Percentiles rank a stretch among this genome's conserved stretches.
Conservation (phyloP, 768 basidiomycete genomes). For the Macrocybe gigantea region DNA sequence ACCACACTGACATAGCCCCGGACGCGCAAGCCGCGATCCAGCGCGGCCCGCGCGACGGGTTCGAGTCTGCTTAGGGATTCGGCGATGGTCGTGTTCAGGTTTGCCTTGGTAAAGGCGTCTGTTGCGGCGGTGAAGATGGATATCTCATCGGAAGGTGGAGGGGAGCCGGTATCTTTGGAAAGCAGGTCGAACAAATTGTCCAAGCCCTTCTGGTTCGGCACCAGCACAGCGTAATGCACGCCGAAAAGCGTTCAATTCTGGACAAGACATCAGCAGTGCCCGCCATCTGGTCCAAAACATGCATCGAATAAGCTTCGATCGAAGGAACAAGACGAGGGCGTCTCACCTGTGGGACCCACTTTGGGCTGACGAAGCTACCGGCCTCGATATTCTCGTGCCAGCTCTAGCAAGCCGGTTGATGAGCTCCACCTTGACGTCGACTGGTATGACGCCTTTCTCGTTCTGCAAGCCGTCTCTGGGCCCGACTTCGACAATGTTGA, state of each 20-base stretch:
- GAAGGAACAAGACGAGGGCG: not conserved
- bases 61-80: slow-evolving; percentile 65
- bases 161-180: slow-evolving; percentile 24
- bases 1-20: slow-evolving; percentile 85
- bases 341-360: slow-evolving; percentile 87
- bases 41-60: slow-evolving; percentile 56
- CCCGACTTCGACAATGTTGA: slow-evolving; percentile 84
- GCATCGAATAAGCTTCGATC: not conserved
- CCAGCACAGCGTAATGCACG: slow-evolving; percentile 72
- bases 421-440: slow-evolving; percentile 72
- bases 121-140: slow-evolving; percentile 88
- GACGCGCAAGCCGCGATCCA: slow-evolving; percentile 59
- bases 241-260: slow-evolving; percentile 42
- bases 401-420: slow-evolving; percentile 68
- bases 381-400: slow-evolving; percentile 71
- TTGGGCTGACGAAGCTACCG: slow-evolving; percentile 89
- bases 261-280: slow-evolving; percentile 75
- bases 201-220: slow-evolving; percentile 77
- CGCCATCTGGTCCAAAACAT: slow-evolving; percentile 57
- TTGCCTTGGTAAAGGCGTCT: slow-evolving; percentile 80
- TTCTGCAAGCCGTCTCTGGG: slow-evolving; percentile 93
- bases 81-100: slow-evolving; percentile 70
- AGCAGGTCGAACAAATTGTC: slow-evolving; percentile 62
- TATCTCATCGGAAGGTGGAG: slow-evolving; percentile 72
- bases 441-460: slow-evolving; percentile 67